Base-by-base conservation (phyloP, 2,329 filamentous ascomycete species). In the Pseudogymnoascus sp. region DNA sequence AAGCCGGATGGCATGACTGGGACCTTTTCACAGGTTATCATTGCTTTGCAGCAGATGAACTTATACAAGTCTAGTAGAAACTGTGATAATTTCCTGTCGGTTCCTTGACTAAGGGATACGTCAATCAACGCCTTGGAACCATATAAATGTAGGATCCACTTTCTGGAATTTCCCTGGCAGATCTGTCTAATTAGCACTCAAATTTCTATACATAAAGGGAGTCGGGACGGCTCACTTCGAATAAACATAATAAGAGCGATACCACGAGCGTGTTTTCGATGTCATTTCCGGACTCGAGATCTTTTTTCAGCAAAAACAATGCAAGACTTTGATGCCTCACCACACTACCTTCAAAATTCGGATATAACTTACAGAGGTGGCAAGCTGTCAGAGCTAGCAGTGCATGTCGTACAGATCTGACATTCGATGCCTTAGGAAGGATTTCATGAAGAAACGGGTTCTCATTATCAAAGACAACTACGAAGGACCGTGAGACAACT, bases 341-440 rank as follows among this genome's bases (percentile, higher is more conserved):
- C 7, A 56, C 42, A 38, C 56, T 47, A 14, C 23, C 37, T 33
- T 47, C 38, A 59, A 63, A 63, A 35, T 63, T 50, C 31, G 61
- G 61, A 63, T 63, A 63, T n/a, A 63, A 21, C 21, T 63, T 63
- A 10, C 42, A 63, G 16, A 63, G 61, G 35, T 63, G 61, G 28
- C 42, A 56, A 18, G 61, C 61, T 10, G 61, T 35, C 16, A 63
- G 31, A 38, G 61, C 61, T 28, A 59, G 42, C 21, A 63, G 12
- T 53, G 61, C 42, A 59, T 63, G 28, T 28, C 61, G 42, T n/a
- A 63, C 47, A 3, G 42, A 53, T 16, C 23, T 21, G 37, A 40
- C 23, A 33, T 28, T 25, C 14, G 56, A 59, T 59, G 61, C 61
- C 44, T 56, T 37, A n/a, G 61, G 61, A n/a, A 63, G 42, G 37